Evolutionary conservation across 1,284 basidiomycete genomes (phyloP), one percentile per base, ranked within the genome.

Genomic region (Pholiota adiposa): DNA sequence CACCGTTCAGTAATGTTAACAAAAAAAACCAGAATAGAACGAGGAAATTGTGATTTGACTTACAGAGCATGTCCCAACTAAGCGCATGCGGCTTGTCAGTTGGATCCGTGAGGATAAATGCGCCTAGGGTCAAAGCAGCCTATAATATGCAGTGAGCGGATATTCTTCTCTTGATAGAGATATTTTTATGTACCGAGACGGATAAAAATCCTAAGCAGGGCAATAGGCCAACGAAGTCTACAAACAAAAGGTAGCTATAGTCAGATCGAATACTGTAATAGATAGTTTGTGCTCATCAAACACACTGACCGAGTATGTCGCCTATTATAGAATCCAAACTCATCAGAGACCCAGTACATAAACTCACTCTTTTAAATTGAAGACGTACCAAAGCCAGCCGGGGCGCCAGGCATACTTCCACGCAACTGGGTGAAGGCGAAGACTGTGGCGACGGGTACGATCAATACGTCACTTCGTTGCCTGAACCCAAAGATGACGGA

Each of bases 351-450:
- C 18, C 19, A 43, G 8, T 4, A 7, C 12, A 12, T 12, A 18
- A 4, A 18, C 40, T 41, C 40, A 41, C 9, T 4, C 14, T 11
- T 40, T 21, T 1, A 43, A 1, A 11, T 21, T 12, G 19, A 43
- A 21, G 4, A 50, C 67, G 11, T 23, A 69, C 70, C 68, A 41
- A 71, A 71, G 14, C 69, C 69, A 3, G 57, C 54, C 11, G 69
- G 69, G 1, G 68, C 69, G 18, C 68, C 68, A 0, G 70, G 68
- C 69, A 71, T 71, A 29, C 65, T 69, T 16, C 63, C 60, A 12
- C 67, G 54, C 33, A 71, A 52, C 41, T 69, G 66, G 0, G 67
- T 69, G 41, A 71, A 70, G 6, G 68, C 65, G 25, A 71, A 71
- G 4, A 71, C 57, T 1, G 70, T 70, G 4, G 67, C 68, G 12